Conservation (phyloP, 2,329 filamentous ascomycete species). For the Calonectria montana region DNA sequence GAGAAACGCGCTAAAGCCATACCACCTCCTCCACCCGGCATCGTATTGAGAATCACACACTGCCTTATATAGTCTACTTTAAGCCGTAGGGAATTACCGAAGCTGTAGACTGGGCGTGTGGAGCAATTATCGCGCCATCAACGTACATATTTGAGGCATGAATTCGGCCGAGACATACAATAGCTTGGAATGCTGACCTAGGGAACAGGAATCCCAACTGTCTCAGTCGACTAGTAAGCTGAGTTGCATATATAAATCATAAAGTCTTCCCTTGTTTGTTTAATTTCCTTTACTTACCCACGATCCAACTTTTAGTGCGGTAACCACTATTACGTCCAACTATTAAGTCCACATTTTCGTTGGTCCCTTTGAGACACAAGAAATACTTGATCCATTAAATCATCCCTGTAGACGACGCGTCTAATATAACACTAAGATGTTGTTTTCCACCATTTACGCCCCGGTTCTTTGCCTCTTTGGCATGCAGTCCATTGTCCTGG, state of each 20-base stretch:
- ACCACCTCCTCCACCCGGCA: too few species aligned
- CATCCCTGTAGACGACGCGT: background rate
- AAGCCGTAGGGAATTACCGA: too few species aligned
- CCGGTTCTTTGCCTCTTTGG: background rate
- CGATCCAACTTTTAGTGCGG: too few species aligned
- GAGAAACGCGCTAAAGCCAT: too few species aligned
- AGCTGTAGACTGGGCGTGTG: too few species aligned
- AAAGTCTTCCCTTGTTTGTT: background rate
- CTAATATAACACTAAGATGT: background rate
- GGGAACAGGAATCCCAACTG: background rate
- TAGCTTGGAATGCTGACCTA: background rate
- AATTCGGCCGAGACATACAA: background rate
- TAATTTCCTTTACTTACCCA: too few species aligned
- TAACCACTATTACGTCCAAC: too few species aligned
- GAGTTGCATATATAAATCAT: background rate
- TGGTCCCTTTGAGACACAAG: background rate
- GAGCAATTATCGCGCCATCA: background rate
- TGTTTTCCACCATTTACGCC: background rate
- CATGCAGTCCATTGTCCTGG: background rate
- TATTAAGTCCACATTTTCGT: background rate
- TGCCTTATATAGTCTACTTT: too few species aligned
- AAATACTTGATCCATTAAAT: background rate
- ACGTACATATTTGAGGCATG: background rate
- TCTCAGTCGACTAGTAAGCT: background rate
- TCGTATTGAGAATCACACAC: too few species aligned